phyloP scores from a whole-genome alignment of 2,329 filamentous ascomycete genomes.

The Phoma sp. region DNA sequence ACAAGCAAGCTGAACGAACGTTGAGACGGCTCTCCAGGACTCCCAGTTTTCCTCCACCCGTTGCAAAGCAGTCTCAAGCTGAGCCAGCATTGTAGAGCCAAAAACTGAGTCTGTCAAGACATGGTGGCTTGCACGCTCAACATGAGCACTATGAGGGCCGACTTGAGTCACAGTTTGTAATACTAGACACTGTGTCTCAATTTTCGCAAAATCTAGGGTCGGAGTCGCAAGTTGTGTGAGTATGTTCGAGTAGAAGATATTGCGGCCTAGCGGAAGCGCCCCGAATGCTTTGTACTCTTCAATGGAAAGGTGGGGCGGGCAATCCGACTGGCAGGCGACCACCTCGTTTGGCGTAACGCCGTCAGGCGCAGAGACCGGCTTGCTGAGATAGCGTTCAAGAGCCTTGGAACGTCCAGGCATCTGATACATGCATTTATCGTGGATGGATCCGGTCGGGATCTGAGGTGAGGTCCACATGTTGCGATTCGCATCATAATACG shows the following conservation, averaged over 20 bases:
- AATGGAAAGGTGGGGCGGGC: constrained; percentile 57
- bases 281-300: constrained; percentile 63
- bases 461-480: constrained; percentile 23
- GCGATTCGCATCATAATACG: constrained; percentile 33
- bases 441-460: constrained; percentile 21
- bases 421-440: constrained; percentile 50
- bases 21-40: constrained; percentile 50
- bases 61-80: constrained; percentile 21
- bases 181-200: constrained; percentile 57
- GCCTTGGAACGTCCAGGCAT: constrained; percentile 41
- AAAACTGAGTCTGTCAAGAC: constrained; percentile 48
- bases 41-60: constrained; percentile 40
- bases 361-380: constrained; percentile 30
- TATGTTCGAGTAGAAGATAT: constrained; percentile 64
- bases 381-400: constrained; percentile 53
- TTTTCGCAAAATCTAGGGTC: constrained; percentile 58
- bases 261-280: constrained; percentile 55
- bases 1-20: constrained; percentile 51
- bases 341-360: constrained; percentile 57
- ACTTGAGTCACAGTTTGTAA: constrained; percentile 59
- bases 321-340: constrained; percentile 49
- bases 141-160: constrained; percentile 42
- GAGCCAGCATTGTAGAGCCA: constrained; percentile 20
- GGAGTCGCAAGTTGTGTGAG: constrained; percentile 57
- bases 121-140: constrained; percentile 46